Evolutionary conservation across 108 stramenopile species (phyloP), one percentile per base, ranked within the genome.

Genomic region (Heterococcus sp.): DNA sequence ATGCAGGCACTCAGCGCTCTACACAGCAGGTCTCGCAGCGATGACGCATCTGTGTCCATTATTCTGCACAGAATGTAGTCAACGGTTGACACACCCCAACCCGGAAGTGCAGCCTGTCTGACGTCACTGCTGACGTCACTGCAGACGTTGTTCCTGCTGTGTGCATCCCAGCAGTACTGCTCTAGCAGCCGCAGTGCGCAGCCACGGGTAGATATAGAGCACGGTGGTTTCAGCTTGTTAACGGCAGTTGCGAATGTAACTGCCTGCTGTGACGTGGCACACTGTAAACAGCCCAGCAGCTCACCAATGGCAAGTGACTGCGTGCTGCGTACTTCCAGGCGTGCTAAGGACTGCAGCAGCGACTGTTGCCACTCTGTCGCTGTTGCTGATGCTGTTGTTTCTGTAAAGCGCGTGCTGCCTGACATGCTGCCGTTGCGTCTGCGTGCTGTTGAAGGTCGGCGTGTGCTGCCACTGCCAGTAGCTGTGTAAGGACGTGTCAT

Each of bases 101-200:
- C 14, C 46, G 46, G n/a, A n/a, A n/a, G n/a, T n/a, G n/a, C n/a
- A n/a, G n/a, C n/a, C n/a, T n/a, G n/a, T n/a, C n/a, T n/a, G n/a
- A n/a, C n/a, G n/a, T n/a, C n/a, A n/a, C n/a, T n/a, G n/a, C n/a
- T n/a, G n/a, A n/a, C n/a, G n/a, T n/a, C n/a, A n/a, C n/a, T n/a
- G n/a, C n/a, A n/a, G n/a, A n/a, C n/a, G n/a, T n/a, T n/a, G n/a
- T n/a, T n/a, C n/a, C n/a, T n/a, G n/a, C 27, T 37, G 0, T 58
- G 78, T 37, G 65, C 71, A 5, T 79, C 78, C 78, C 78, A 79
- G 78, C 78, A 79, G 69, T 72, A 65, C 78, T 72, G 38, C 3
- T 70, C 40, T 3, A 79, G 58, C 1, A 79, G 71, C 2, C 78
- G 69, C n/a, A 79, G 78, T 5, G 38, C 64, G 58, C 32, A 35